phyloP scores from a whole-genome alignment of 1,139 yeast species.

The Kodamaea derodonti region DNA sequence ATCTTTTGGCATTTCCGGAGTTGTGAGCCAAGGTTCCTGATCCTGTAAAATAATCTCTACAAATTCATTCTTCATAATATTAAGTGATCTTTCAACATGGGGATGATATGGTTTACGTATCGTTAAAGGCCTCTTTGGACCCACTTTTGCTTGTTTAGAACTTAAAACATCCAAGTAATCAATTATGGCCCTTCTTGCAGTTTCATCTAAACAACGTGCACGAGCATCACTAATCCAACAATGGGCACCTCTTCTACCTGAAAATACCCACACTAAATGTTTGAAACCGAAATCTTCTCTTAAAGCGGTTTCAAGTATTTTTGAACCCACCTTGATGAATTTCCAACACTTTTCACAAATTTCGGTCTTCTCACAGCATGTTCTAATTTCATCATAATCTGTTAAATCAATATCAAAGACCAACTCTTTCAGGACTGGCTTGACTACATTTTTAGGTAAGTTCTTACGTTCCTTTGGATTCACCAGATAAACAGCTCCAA shows the following conservation, averaged over 20 bases:
- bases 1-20: constrained; percentile 26
- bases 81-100: constrained; percentile 71
- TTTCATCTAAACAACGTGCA: constrained; percentile 73
- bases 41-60: constrained; percentile 64
- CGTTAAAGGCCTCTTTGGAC: constrained; percentile 43
- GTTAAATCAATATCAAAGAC: constrained; percentile 97
- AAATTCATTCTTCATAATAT: constrained; percentile 62
- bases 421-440: constrained; percentile 79
- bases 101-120: constrained; percentile 87
- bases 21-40: constrained; percentile 74
- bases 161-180: constrained; percentile 80
- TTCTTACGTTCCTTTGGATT: constrained; percentile 83
- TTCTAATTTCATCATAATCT: constrained; percentile 90
- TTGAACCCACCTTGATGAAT: constrained; percentile 83
- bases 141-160: constrained; percentile 34
- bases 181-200: constrained; percentile 69
- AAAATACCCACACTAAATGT: constrained; percentile 89
- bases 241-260: constrained; percentile 99
- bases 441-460: constrained; percentile 75
- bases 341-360: constrained; percentile 94
- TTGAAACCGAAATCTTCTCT: constrained; percentile 87
- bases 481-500: constrained; percentile 87
- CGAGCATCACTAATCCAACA: constrained; percentile 93
- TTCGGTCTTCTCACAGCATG: constrained; percentile 84
- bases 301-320: constrained; percentile 67